A percentile compares a stretch with the other conserved stretches of the same genome.
These are phyloP conservation scores for Populus tomentosa DNA, from an alignment of 441 rosid genomes.

Conservation along the genomic window DNA sequence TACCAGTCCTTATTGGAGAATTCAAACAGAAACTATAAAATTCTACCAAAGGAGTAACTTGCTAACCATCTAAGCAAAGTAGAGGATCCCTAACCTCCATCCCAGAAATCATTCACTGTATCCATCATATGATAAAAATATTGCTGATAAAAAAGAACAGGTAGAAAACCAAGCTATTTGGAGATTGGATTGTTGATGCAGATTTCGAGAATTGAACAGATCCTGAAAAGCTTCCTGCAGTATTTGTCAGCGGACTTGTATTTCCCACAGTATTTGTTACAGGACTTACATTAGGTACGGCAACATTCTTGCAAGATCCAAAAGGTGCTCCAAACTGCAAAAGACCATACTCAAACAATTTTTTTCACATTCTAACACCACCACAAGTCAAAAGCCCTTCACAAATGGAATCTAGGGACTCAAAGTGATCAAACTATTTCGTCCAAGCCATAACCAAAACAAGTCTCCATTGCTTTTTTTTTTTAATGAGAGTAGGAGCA, in stretches of 20 bases:
- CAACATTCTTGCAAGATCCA: constrained; percentile 76
- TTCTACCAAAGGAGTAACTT: constrained; percentile 12
- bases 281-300: constrained; percentile 48
- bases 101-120: constrained; percentile 10
- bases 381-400: neutral
- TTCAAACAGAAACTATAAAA: constrained; percentile 16
- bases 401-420: neutral
- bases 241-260: constrained; percentile 44
- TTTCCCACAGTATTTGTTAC: constrained; percentile 43
- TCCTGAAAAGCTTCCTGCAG: constrained; percentile 73
- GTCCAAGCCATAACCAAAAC: neutral
- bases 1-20: constrained; percentile 23
- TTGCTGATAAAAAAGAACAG: constrained; percentile 34
- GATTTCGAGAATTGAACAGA: constrained; percentile 78
- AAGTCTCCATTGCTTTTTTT: neutral
- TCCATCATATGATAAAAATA: constrained; percentile 28
- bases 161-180: constrained; percentile 30
- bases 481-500: neutral
- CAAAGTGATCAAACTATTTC: neutral
- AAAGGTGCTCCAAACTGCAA: constrained; percentile 76
- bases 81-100: constrained; percentile 17
- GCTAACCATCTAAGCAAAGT: constrained; percentile 15
- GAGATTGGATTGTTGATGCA: constrained; percentile 34
- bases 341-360: neutral
- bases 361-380: neutral